These are phyloP conservation scores for Apocynum venetum DNA, from an alignment of 257 asterid species.

Conservation along the genomic window DNA sequence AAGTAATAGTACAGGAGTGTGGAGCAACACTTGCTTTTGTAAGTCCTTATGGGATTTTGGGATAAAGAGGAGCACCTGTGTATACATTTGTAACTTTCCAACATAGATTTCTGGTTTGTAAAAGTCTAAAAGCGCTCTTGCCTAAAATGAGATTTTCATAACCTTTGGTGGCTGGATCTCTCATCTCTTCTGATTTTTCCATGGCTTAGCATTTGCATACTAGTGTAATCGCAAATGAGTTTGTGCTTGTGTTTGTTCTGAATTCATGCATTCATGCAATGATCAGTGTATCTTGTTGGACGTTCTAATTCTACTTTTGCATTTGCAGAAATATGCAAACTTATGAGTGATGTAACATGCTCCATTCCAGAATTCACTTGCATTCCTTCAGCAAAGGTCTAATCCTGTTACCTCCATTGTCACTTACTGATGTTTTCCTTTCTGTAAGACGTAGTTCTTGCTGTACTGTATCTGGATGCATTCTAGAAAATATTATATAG, in stretches of 20 bases:
- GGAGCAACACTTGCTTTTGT: no score
- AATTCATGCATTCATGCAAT: neutral
- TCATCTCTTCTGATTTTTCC: neutral
- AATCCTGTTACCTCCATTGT: slow-evolving; percentile 15
- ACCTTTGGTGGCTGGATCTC: neutral
- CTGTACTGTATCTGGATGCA: neutral
- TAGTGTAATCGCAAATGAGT: neutral
- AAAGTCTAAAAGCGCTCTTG: neutral
- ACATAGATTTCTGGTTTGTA: neutral
- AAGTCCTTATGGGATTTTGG: neutral
- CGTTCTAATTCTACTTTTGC: neutral
- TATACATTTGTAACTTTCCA: neutral
- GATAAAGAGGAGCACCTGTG: neutral
- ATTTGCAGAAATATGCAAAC: slow-evolving; percentile 82
- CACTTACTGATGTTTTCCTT: neutral
- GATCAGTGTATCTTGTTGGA: neutral
- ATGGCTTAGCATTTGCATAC: neutral
- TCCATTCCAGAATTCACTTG: slow-evolving; percentile 96
- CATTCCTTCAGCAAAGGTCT: slow-evolving; percentile 86
- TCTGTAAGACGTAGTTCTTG: neutral
- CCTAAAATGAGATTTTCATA: neutral
- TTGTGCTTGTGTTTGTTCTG: neutral
- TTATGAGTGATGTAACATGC: slow-evolving; percentile 78
- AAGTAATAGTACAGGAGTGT: neutral
- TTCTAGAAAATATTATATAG: neutral